phyloP scores from a whole-genome alignment of 2,329 filamentous ascomycete species.

The Neofusicoccum umdonicola region DNA sequence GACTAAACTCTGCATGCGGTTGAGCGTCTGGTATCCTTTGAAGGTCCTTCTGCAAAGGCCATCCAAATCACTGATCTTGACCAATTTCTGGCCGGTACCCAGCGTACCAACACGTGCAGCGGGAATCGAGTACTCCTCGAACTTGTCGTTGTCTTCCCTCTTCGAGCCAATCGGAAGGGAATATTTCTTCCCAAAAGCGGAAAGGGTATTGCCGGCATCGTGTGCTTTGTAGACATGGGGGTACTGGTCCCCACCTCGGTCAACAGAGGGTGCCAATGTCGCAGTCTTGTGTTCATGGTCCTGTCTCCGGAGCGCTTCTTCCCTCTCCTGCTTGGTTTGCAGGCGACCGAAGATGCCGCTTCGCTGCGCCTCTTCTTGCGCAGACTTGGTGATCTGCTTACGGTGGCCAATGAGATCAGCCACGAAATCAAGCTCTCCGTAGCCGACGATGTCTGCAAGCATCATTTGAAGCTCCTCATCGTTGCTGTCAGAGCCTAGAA shows the following conservation, averaged over 20 bases:
- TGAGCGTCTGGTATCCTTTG: constrained; percentile 86
- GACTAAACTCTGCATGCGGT: constrained; percentile 96
- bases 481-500: constrained; percentile 65
- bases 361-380: constrained; percentile 40
- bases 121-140: constrained; percentile 86
- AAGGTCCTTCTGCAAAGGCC: constrained; percentile 89
- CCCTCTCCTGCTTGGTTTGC: constrained; percentile 72
- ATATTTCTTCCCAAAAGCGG: constrained; percentile 76
- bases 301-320: constrained; percentile 70
- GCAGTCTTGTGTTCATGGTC: constrained; percentile 83
- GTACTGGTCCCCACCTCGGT: constrained; percentile 71
- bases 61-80: constrained; percentile 80
- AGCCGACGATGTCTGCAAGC: constrained; percentile 86
- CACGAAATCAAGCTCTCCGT: constrained; percentile 89
- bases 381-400: constrained; percentile 54
- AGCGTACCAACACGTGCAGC: constrained; percentile 75
- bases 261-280: constrained; percentile 66
- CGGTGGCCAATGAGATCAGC: constrained; percentile 84
- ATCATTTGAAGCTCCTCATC: constrained; percentile 88
- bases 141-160: constrained; percentile 68
- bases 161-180: constrained; percentile 74
- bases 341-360: constrained; percentile 54
- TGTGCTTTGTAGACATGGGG: constrained; percentile 90
- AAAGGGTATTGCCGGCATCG: constrained; percentile 81
- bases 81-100: constrained; percentile 68